These are phyloP conservation scores for Rutstroemia sp. DNA, from an alignment of 2,329 filamentous ascomycete species.

Conservation along the genomic window DNA sequence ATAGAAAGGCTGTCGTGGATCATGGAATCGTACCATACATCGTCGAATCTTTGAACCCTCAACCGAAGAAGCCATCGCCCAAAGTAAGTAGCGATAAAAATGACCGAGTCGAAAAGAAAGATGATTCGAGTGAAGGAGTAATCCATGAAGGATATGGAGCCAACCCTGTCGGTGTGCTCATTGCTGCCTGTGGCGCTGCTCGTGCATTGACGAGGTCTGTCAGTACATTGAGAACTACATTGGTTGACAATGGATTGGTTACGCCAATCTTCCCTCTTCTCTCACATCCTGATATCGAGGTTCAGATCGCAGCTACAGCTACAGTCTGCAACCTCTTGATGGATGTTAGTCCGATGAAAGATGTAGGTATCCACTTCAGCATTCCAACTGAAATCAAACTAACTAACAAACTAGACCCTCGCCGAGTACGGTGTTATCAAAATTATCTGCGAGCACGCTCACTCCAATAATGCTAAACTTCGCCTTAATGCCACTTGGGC, in stretches of 20 bases:
- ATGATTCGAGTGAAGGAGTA: conserved; percentile 14
- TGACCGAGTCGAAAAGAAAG: conserved; percentile 25
- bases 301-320: conserved; percentile 80
- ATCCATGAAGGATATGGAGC: conserved; percentile 47
- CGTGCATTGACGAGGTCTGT: conserved; percentile 80
- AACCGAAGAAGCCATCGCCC: conserved; percentile 41
- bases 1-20: conserved; percentile 74
- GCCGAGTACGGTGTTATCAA: conserved; percentile 67
- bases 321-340: conserved; percentile 79
- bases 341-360: conserved; percentile 86
- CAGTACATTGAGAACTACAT: conserved; percentile 71
- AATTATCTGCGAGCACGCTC: conserved; percentile 75
- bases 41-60: conserved; percentile 69
- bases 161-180: conserved; percentile 70
- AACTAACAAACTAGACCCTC: conserved; percentile 47
- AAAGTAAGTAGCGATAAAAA: conserved; percentile 31
- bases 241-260: conserved; percentile 80
- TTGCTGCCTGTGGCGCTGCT: conserved; percentile 78
- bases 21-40: conserved; percentile 76
- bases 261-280: conserved; percentile 71
- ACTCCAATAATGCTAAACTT: conserved; percentile 70
- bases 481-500: conserved; percentile 87
- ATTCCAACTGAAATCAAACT: background rate
- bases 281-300: conserved; percentile 64
- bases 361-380: conserved; percentile 47